Evolutionary conservation across 352 stramenopile species (phyloP).

Genomic region (Blastocystis sp.): DNA sequence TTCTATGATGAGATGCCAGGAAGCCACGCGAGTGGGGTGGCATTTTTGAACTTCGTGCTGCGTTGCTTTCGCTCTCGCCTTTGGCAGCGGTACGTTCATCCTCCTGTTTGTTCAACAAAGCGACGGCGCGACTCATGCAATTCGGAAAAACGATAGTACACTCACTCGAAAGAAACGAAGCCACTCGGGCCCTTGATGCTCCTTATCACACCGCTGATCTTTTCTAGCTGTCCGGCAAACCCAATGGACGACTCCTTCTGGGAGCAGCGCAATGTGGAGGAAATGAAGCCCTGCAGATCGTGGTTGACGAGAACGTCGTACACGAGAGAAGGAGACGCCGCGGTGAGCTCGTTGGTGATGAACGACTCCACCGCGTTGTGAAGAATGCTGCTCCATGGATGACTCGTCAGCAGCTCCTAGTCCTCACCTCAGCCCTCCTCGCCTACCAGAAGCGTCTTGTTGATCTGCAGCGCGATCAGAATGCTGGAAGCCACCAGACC

Average conservation of each 20-base stretch:
- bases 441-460: neutral
- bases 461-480: neutral
- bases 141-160: neutral
- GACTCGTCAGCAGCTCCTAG: constrained; percentile 5
- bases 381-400: constrained; percentile 45
- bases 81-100: neutral
- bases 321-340: neutral
- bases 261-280: neutral
- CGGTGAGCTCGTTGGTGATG: neutral
- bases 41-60: constrained; percentile 3
- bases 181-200: neutral
- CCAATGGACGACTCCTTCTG: neutral
- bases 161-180: neutral
- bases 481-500: neutral
- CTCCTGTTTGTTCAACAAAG: constrained; percentile 24
- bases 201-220: neutral
- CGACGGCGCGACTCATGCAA: neutral
- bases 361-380: constrained; percentile 17
- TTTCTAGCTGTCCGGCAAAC: neutral
- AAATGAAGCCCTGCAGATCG: neutral
- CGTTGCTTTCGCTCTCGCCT: neutral
- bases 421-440: neutral
- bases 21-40: constrained; percentile 41
- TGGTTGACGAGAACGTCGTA: constrained; percentile 5
- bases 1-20: constrained; percentile 35